Conservation (phyloP, 768 basidiomycete genomes). For the Lactifluus rugatus region DNA sequence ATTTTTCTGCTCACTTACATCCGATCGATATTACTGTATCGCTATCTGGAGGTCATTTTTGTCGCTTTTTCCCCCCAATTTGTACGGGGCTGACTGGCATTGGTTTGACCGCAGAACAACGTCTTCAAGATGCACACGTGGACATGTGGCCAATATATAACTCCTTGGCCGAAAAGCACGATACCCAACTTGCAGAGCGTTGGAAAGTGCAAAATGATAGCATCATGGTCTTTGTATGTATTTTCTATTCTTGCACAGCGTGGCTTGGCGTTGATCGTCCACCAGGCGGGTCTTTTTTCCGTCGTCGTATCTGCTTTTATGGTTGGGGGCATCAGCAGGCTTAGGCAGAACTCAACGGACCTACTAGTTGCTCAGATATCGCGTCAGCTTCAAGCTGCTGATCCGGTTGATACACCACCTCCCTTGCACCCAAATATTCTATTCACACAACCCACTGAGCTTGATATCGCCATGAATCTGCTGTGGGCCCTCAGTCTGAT, state of each 20-base stretch:
- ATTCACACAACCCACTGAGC: not conserved
- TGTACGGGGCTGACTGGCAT: not conserved
- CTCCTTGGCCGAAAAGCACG: not conserved
- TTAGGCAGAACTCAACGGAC: not conserved
- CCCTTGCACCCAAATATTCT: not conserved
- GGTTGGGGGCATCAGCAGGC: not conserved
- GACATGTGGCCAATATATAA: conserved; percentile 8
- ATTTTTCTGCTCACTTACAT: not conserved
- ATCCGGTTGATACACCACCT: not conserved
- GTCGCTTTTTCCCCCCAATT: not conserved
- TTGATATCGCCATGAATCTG: not conserved
- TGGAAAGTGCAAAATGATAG: conserved; percentile 4
- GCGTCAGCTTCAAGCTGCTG: conserved; percentile 1
- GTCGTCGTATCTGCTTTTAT: conserved; percentile 3
- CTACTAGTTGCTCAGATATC: conserved; percentile 5
- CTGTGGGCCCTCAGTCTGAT: conserved; percentile 13
- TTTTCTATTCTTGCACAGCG: not conserved
- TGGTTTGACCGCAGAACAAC: not conserved
- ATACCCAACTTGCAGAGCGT: not conserved
- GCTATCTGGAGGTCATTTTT: not conserved
- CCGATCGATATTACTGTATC: not conserved
- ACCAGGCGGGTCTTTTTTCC: conserved; percentile 9
- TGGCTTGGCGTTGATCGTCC: not conserved
- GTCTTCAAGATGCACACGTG: not conserved
- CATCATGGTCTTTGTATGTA: conserved; percentile 2